Evolutionary conservation across 345 rosid species (phyloP).

Genomic region (Noccaea bulbosa): DNA sequence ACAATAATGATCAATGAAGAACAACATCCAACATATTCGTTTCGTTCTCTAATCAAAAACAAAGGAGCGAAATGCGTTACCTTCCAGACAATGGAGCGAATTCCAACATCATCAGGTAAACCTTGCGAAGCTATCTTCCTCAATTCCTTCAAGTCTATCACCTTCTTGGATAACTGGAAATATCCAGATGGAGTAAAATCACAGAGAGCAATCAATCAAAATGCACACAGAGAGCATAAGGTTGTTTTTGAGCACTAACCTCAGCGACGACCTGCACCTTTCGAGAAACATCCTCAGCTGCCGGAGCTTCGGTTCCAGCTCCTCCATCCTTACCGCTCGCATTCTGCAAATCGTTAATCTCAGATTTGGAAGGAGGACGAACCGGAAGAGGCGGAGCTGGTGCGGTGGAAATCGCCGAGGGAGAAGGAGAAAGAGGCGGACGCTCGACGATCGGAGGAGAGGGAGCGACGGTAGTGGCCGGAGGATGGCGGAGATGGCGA

Average conservation of each 20-base stretch:
- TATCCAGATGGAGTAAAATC: conserved; percentile 8
- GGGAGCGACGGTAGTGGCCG: conserved; percentile 39
- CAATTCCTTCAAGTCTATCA: conserved; percentile 73
- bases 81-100: conserved; percentile 34
- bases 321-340: conserved; percentile 35
- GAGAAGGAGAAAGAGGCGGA: conserved; percentile 48
- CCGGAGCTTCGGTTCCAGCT: conserved; percentile 44
- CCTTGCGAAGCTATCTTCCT: conserved; percentile 86
- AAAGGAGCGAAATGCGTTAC: not conserved
- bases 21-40: not conserved
- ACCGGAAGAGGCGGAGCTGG: conserved; percentile 35
- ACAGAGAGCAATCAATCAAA: conserved; percentile 22
- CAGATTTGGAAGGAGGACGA: conserved; percentile 51
- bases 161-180: conserved; percentile 76
- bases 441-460: conserved; percentile 40
- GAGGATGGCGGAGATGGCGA: conserved; percentile 44
- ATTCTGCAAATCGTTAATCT: conserved; percentile 42
- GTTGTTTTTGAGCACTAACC: conserved; percentile 43
- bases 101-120: conserved; percentile 80
- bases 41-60: conserved; percentile 8
- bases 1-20: not conserved
- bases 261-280: conserved; percentile 79
- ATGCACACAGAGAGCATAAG: not conserved
- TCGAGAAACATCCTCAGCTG: conserved; percentile 68
- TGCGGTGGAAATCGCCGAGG: conserved; percentile 44